Percentiles rank a stretch among this genome's conserved stretches.
phyloP scores from a whole-genome alignment of 202 grass and related monocot species.

The Panicum virgatum region DNA sequence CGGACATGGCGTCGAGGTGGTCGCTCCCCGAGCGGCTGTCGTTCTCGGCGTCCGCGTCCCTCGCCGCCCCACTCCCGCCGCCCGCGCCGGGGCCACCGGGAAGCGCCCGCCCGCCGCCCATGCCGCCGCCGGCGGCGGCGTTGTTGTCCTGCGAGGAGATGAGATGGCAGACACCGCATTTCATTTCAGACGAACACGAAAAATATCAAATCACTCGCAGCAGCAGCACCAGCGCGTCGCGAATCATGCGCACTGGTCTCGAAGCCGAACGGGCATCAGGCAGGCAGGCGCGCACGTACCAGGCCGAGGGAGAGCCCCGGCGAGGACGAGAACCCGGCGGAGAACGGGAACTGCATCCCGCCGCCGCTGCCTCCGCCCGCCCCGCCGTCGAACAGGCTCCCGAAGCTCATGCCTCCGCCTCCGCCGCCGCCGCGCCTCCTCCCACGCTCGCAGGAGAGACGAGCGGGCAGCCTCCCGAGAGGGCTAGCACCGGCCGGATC shows the following conservation, averaged over 20 bases:
- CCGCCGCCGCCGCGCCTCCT: too few relatives aligned
- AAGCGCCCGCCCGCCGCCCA: constrained; percentile 20
- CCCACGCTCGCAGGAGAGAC: too few relatives aligned
- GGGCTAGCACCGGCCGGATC: constrained; percentile 1
- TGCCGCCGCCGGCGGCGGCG: constrained; percentile 23
- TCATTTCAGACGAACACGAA: not conserved
- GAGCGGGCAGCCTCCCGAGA: not conserved
- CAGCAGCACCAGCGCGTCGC: not conserved
- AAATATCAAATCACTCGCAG: constrained; percentile 1
- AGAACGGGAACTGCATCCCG: constrained; percentile 54
- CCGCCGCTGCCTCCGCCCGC: constrained; percentile 18
- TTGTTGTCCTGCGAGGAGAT: constrained; percentile 53
- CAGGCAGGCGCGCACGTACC: constrained; percentile 27
- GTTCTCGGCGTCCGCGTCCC: constrained; percentile 68
- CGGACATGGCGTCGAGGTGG: constrained; percentile 77
- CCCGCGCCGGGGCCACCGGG: not conserved
- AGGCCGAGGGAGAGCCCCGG: constrained; percentile 83
- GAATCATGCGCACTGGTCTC: not conserved
- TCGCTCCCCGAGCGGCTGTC: constrained; percentile 89
- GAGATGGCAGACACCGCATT: not conserved
- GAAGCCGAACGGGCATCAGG: not conserved
- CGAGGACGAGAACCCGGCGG: constrained; percentile 63
- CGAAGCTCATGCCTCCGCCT: constrained; percentile 70
- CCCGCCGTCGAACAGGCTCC: constrained; percentile 63
- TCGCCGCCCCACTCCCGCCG: not conserved